These are phyloP conservation scores for Ganoderma sinense DNA, from an alignment of 1,284 basidiomycete genomes.

Conservation along the genomic window DNA sequence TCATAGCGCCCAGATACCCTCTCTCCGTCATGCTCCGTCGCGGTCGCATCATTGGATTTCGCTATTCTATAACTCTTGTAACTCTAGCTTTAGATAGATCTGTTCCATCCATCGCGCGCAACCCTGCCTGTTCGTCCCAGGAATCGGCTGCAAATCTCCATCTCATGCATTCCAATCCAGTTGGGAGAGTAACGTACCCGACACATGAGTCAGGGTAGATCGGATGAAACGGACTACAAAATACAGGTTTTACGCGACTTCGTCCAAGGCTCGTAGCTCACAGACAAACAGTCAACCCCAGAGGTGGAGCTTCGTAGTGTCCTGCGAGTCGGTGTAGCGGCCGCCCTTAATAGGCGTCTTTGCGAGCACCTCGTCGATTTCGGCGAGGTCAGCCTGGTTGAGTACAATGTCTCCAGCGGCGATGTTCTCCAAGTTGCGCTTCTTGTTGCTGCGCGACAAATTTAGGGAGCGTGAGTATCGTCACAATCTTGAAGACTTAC, in stretches of 20 bases:
- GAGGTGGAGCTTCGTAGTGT: conserved; percentile 13
- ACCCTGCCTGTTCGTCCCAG: neutral
- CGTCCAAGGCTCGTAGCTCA: neutral
- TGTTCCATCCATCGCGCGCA: neutral
- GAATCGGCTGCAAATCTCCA: neutral
- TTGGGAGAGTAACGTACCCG: no score
- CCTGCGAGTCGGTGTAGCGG: conserved; percentile 37
- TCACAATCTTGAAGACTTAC: conserved; percentile 47
- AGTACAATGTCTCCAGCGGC: conserved; percentile 51
- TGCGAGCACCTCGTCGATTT: conserved; percentile 41
- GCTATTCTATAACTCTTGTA: neutral
- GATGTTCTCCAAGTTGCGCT: conserved; percentile 56
- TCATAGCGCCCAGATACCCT: neutral
- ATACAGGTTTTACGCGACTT: neutral
- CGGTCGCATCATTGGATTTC: neutral
- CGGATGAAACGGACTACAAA: neutral
- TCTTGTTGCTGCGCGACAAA: conserved; percentile 33
- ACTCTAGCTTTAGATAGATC: neutral
- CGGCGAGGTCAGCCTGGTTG: conserved; percentile 46
- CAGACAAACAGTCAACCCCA: neutral
- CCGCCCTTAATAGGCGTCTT: conserved; percentile 39
- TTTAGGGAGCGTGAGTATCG: conserved; percentile 38
- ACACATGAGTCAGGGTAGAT: neutral
- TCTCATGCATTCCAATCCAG: neutral
- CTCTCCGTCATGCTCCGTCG: neutral